phyloP scores from a whole-genome alignment of 2,329 filamentous ascomycete genomes.

The Fusarium phyllophilum region DNA sequence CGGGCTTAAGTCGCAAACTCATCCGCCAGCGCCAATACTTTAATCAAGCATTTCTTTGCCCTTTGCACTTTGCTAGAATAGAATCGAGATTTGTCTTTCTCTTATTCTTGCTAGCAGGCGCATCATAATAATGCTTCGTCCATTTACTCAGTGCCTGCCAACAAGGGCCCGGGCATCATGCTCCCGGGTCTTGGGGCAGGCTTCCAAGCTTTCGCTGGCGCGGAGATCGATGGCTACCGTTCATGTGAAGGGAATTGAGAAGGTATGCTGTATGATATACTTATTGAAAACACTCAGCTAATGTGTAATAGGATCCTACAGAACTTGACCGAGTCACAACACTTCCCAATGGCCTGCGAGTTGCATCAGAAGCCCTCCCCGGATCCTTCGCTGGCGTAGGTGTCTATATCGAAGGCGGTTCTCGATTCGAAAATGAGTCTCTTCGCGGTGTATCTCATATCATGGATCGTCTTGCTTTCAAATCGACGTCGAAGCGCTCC shows the following conservation, averaged over 20 bases:
- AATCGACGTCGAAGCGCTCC: slow-evolving; percentile 77
- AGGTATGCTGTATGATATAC: slow-evolving; percentile 37
- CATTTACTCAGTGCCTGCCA: slow-evolving; percentile 48
- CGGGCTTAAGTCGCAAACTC: slow-evolving; percentile 39
- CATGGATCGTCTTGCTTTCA: slow-evolving; percentile 95
- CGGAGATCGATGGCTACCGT: slow-evolving; percentile 48
- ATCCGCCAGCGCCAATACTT: slow-evolving; percentile 15
- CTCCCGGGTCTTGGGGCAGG: slow-evolving; percentile 40
- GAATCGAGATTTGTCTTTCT: slow-evolving; percentile 1
- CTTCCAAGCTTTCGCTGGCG: slow-evolving; percentile 34
- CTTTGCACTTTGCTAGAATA: slow-evolving; percentile 27
- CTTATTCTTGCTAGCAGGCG: slow-evolving; percentile 14
- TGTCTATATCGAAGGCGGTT: slow-evolving; percentile 95
- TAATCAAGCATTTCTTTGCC: slow-evolving; percentile 13
- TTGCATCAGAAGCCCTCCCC: slow-evolving; percentile 93
- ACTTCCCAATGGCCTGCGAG: slow-evolving; percentile 89
- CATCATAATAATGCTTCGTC: slow-evolving; percentile 49
- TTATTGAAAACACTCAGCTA: background rate
- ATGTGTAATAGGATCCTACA: slow-evolving; percentile 71
- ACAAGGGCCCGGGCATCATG: slow-evolving; percentile 40
- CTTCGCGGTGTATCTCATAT: slow-evolving; percentile 94
- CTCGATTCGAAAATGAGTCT: slow-evolving; percentile 87
- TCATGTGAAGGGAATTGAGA: slow-evolving; percentile 50
- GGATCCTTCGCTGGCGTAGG: slow-evolving; percentile 95
- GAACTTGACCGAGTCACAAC: slow-evolving; percentile 90